A percentile compares a stretch with the other conserved stretches of the same genome.
These are phyloP conservation scores for Arthrobotrys entomopaga DNA, from an alignment of 2,329 filamentous ascomycete species.

Conservation along the genomic window DNA sequence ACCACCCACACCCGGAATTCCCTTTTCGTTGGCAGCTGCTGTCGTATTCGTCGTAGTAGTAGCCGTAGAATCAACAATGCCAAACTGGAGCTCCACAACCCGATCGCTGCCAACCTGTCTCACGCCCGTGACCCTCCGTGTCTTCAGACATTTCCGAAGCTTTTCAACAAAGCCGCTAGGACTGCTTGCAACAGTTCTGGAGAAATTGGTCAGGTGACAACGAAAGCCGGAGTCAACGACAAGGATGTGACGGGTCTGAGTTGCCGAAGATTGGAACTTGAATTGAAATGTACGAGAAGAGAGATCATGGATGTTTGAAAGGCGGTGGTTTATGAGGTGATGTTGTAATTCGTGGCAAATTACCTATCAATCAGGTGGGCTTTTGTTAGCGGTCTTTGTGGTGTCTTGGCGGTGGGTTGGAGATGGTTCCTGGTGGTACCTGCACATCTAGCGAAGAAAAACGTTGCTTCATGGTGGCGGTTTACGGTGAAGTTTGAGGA, in stretches of 20 bases:
- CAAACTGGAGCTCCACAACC: conserved; percentile 91
- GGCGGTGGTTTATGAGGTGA: conserved; percentile 78
- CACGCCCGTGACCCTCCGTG: conserved; percentile 81
- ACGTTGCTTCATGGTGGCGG: conserved; percentile 75
- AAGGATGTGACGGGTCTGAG: conserved; percentile 89
- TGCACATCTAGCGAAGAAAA: conserved; percentile 83
- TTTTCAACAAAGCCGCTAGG: conserved; percentile 87
- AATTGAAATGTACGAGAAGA: conserved; percentile 95
- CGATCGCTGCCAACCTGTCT: conserved; percentile 90
- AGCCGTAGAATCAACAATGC: conserved; percentile 60
- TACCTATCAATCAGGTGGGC: conserved; percentile 69
- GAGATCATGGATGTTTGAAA: conserved; percentile 95
- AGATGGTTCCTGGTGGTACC: conserved; percentile 62
- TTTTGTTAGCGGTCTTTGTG: conserved; percentile 39
- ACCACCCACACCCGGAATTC: conserved; percentile 72
- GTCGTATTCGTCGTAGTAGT: neutral
- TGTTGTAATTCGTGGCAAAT: conserved; percentile 91
- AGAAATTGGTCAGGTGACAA: conserved; percentile 91
- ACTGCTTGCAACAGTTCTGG: conserved; percentile 82
- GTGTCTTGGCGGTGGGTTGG: conserved; percentile 8
- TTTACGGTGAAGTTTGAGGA: conserved; percentile 51
- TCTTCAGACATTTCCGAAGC: conserved; percentile 87
- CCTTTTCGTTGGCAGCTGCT: conserved; percentile 3
- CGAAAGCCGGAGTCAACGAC: conserved; percentile 95
- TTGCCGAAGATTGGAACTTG: conserved; percentile 76